These are phyloP conservation scores for Xerocomus potaroensis DNA, from an alignment of 768 basidiomycete genomes.

Conservation along the genomic window DNA sequence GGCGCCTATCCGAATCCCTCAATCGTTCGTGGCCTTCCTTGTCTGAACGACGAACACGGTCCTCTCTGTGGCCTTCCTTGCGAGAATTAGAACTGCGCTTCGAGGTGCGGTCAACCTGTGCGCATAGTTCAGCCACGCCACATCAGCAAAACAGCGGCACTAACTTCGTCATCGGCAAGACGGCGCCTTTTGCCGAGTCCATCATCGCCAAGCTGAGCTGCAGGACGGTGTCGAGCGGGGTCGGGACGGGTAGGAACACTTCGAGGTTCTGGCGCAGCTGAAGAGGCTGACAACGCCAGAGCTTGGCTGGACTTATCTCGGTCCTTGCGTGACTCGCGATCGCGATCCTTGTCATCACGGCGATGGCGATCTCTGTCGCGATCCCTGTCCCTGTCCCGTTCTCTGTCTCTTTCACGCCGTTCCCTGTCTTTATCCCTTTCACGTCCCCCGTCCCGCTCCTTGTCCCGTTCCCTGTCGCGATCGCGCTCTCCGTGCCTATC, in stretches of 20 bases:
- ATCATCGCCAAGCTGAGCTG: slow-evolving; percentile 50
- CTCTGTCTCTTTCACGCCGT: slow-evolving; percentile 39
- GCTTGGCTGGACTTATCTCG: slow-evolving; percentile 42
- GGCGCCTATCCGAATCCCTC: slow-evolving; percentile 64
- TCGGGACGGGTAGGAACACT: slow-evolving; percentile 58
- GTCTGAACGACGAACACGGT: slow-evolving; percentile 63
- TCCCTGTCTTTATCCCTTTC: slow-evolving; percentile 40
- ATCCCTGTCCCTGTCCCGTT: slow-evolving; percentile 47
- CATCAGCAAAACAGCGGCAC: slow-evolving; percentile 21
- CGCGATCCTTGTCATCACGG: slow-evolving; percentile 60
- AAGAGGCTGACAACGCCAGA: slow-evolving; percentile 27
- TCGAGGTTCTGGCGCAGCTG: slow-evolving; percentile 47
- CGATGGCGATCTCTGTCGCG: slow-evolving; percentile 46
- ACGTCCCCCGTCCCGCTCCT: slow-evolving; percentile 33
- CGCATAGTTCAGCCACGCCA: slow-evolving; percentile 11
- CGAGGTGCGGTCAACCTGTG: slow-evolving; percentile 65
- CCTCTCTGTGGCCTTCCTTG: slow-evolving; percentile 74
- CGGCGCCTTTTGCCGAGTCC: slow-evolving; percentile 69
- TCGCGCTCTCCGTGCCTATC: slow-evolving; percentile 47
- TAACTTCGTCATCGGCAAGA: slow-evolving; percentile 68
- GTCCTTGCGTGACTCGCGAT: slow-evolving; percentile 59
- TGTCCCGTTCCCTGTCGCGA: slow-evolving; percentile 41
- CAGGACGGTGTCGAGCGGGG: slow-evolving; percentile 48
- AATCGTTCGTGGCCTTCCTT: slow-evolving; percentile 65
- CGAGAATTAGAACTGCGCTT: slow-evolving; percentile 79